Evolutionary conservation across 106 monocot genomes (phyloP).

Genomic region (Apostasia ramifera): DNA sequence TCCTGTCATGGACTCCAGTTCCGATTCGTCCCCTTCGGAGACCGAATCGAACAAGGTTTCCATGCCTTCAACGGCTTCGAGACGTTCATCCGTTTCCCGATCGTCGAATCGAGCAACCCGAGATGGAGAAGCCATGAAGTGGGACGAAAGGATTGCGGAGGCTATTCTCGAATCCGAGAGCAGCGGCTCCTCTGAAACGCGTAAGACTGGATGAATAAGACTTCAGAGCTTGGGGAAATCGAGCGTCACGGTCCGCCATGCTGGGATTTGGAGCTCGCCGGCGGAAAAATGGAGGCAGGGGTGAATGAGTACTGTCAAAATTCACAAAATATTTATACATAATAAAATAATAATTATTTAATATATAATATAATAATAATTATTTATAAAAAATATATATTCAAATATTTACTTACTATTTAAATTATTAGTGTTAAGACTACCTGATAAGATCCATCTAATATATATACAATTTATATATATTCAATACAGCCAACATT

Average conservation of each 20-base stretch:
- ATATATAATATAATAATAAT: no score
- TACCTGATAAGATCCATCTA: no score
- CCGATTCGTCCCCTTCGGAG: constrained; percentile 8
- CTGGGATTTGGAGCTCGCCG: not conserved
- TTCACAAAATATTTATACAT: no score
- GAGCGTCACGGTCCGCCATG: constrained; percentile 3
- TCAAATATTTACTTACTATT: no score
- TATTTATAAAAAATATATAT: no score
- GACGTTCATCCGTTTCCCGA: not conserved
- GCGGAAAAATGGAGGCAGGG: no score
- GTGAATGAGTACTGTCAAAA: no score
- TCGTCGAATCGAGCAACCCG: not conserved
- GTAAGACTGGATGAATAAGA: not conserved
- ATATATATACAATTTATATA: no score
- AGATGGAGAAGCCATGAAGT: not conserved
- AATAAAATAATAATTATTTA: no score
- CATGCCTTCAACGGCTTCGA: not conserved
- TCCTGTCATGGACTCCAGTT: constrained; percentile 29
- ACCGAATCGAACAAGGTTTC: constrained; percentile 1
- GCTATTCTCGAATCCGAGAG: not conserved
- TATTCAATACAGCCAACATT: no score
- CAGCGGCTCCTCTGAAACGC: not conserved
- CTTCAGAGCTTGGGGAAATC: not conserved
- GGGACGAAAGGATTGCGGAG: not conserved
- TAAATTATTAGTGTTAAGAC: no score